phyloP scores from a whole-genome alignment of 768 basidiomycete species.

The Leucosporidium scottii region DNA sequence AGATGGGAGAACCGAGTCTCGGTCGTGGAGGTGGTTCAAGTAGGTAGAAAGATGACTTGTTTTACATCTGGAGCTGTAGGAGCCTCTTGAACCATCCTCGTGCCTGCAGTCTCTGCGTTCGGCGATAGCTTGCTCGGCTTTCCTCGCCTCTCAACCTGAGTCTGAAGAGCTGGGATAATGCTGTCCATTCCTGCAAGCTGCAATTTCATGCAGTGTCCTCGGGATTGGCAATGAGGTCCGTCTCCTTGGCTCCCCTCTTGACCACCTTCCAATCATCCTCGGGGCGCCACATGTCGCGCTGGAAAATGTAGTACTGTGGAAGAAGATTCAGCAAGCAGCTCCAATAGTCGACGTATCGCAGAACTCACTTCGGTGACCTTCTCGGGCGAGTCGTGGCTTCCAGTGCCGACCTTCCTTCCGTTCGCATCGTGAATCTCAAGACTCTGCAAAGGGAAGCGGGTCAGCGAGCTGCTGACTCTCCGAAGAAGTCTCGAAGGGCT shows the following conservation, averaged over 20 bases:
- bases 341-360: background rate
- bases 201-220: too few relatives aligned
- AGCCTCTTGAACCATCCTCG: too few relatives aligned
- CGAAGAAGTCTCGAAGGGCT: background rate
- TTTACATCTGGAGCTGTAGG: too few relatives aligned
- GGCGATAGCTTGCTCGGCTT: too few relatives aligned
- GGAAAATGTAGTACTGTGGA: slow-evolving; percentile 26
- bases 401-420: slow-evolving; percentile 11
- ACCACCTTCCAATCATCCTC: slow-evolving; percentile 30
- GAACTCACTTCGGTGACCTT: slow-evolving; percentile 15
- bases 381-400: slow-evolving; percentile 21
- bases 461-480: background rate
- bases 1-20: too few relatives aligned
- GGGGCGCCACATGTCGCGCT: slow-evolving; percentile 32
- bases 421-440: slow-evolving; percentile 20
- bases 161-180: too few relatives aligned
- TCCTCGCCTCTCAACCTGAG: too few relatives aligned
- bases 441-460: slow-evolving; percentile 6
- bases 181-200: too few relatives aligned
- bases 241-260: slow-evolving; percentile 9
- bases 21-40: too few relatives aligned
- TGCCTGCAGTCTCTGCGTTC: too few relatives aligned
- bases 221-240: too few relatives aligned
- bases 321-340: background rate
- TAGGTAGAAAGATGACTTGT: too few relatives aligned